Conservation (phyloP, 1,284 basidiomycete genomes). For the Entoloma clypeatum region DNA sequence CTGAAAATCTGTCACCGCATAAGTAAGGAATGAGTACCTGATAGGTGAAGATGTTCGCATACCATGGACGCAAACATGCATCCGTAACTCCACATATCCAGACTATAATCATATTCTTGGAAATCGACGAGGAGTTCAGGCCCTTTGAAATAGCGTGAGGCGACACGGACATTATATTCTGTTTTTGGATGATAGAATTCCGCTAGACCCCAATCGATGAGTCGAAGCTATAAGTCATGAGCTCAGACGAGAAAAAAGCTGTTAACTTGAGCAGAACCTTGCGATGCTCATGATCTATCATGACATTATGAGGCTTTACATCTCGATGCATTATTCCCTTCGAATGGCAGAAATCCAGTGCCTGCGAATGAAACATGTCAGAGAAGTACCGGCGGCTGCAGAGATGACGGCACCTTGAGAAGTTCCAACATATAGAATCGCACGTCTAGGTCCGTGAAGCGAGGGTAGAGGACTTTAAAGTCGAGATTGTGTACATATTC, state of each 20-base stretch:
- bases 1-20: slow-evolving; percentile 79
- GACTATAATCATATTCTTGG: slow-evolving; percentile 95
- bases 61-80: slow-evolving; percentile 99
- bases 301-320: slow-evolving; percentile 99
- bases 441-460: slow-evolving; percentile 93
- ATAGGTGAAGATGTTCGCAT: slow-evolving; percentile 22
- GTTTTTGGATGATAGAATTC: slow-evolving; percentile 99
- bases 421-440: slow-evolving; percentile 97
- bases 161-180: slow-evolving; percentile 97
- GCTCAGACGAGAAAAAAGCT: slow-evolving; percentile 3
- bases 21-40: slow-evolving; percentile 8
- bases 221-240: slow-evolving; percentile 58
- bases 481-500: slow-evolving; percentile 99
- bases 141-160: slow-evolving; percentile 97
- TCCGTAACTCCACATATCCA: slow-evolving; percentile 98
- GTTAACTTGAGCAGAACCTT: slow-evolving; percentile 54
- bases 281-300: slow-evolving; percentile 98
- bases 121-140: slow-evolving; percentile 97
- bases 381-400: slow-evolving; percentile 5
- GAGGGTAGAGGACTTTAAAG: slow-evolving; percentile 96
- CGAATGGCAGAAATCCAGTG: slow-evolving; percentile 96
- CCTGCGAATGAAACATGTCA: slow-evolving; percentile 46
- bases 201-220: slow-evolving; percentile 99
- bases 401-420: slow-evolving; percentile 64
- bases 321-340: slow-evolving; percentile 99